A percentile compares a stretch with the other conserved stretches of the same genome.
Evolutionary conservation across 768 basidiomycete species (phyloP).

Genomic region (Chalciporus piperatus): DNA sequence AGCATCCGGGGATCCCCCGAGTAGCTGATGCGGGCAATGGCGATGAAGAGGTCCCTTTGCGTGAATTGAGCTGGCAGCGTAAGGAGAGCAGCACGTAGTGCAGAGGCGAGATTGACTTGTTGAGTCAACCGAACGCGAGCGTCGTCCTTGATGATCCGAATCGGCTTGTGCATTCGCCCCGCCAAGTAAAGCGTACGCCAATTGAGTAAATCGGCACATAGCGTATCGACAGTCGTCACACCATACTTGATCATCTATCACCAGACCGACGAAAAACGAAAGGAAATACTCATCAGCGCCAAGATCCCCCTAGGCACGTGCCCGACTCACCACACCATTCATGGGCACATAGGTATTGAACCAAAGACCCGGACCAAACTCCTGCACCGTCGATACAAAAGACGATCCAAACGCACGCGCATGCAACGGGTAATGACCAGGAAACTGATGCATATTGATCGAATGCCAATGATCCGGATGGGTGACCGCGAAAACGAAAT

Average conservation of each 20-base stretch:
- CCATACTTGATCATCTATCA: slow-evolving; percentile 92
- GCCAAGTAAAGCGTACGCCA: slow-evolving; percentile 94
- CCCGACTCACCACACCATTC: slow-evolving; percentile 70
- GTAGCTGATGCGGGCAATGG: slow-evolving; percentile 85
- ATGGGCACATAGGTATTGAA: slow-evolving; percentile 90
- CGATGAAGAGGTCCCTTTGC: slow-evolving; percentile 78
- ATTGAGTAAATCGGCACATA: slow-evolving; percentile 86
- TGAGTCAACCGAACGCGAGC: slow-evolving; percentile 88
- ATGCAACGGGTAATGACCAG: slow-evolving; percentile 86
- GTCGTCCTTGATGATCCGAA: slow-evolving; percentile 90
- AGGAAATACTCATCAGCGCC: no score
- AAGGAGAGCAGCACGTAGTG: slow-evolving; percentile 86
- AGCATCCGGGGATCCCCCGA: slow-evolving; percentile 91
- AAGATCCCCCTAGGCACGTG: not conserved
- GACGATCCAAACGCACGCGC: slow-evolving; percentile 81
- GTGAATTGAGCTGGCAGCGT: slow-evolving; percentile 80
- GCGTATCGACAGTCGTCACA: slow-evolving; percentile 84
- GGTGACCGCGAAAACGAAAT: slow-evolving; percentile 95
- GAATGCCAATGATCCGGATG: slow-evolving; percentile 93
- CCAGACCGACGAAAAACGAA: not conserved
- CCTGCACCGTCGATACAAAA: slow-evolving; percentile 79
- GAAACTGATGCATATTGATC: slow-evolving; percentile 91
- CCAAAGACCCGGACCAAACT: slow-evolving; percentile 85
- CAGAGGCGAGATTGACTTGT: slow-evolving; percentile 90
- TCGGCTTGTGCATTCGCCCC: slow-evolving; percentile 96